Evolutionary conservation across 306 rosid species (phyloP).

Genomic region (Delonix regia): DNA sequence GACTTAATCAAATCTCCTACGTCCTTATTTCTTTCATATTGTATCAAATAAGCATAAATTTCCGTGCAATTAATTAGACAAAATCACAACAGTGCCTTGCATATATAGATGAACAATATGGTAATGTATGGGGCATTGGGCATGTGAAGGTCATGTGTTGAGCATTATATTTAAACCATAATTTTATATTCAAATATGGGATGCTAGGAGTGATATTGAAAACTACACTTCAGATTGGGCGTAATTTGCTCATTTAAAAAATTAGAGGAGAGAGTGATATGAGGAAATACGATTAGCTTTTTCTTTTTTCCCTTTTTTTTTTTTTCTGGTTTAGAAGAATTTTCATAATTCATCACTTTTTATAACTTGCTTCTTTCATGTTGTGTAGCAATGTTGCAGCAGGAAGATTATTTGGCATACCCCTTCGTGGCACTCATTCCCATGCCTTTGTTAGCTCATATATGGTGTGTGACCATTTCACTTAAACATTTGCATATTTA

Average conservation of each 20-base stretch:
- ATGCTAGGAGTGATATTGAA: not conserved
- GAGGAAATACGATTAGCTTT: conserved; percentile 3
- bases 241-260: not conserved
- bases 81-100: conserved; percentile 9
- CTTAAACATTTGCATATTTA: conserved; percentile 27
- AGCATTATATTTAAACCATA: not conserved
- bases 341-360: conserved; percentile 23
- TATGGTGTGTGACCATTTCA: conserved; percentile 70
- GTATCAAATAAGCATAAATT: conserved; percentile 1
- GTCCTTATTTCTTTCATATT: conserved; percentile 12
- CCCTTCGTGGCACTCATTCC: conserved; percentile 98
- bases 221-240: not conserved
- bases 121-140: conserved; percentile 1
- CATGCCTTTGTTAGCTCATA: conserved; percentile 99
- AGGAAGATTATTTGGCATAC: conserved; percentile 92
- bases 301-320: not conserved
- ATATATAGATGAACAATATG: not conserved
- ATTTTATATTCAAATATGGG: not conserved
- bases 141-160: conserved; percentile 1
- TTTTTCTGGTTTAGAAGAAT: not conserved
- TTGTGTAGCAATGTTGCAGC: conserved; percentile 93
- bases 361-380: conserved; percentile 33
- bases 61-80: not conserved
- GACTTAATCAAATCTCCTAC: conserved; percentile 3
- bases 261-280: not conserved